Conservation (phyloP, 192 early-diverging fungal species). For the Coemansia sp. region DNA sequence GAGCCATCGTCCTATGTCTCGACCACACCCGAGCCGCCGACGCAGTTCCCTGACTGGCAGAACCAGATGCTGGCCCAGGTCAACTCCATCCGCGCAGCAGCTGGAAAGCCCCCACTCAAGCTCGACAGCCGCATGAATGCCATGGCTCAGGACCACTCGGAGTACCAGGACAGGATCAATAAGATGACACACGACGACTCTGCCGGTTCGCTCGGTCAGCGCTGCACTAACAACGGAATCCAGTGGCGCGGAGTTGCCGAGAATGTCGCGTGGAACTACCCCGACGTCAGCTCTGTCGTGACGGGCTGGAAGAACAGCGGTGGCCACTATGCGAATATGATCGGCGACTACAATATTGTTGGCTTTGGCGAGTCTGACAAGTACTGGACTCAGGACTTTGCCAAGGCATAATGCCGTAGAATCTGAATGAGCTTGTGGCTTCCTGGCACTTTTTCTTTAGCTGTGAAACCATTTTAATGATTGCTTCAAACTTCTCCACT, state of each 20-base stretch:
- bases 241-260: conserved; percentile 21
- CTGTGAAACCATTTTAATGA: neutral
- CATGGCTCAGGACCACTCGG: conserved; percentile 27
- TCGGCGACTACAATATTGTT: conserved; percentile 21
- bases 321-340: conserved; percentile 32
- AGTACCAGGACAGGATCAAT: conserved; percentile 15
- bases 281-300: conserved; percentile 8
- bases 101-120: conserved; percentile 4
- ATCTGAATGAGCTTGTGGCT: no score
- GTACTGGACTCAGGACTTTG: conserved; percentile 44
- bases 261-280: conserved; percentile 26
- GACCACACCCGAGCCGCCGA: neutral
- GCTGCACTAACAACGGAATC: neutral
- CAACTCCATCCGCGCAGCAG: conserved; percentile 18
- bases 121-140: conserved; percentile 5
- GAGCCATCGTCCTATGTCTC: neutral
- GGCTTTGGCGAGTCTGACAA: conserved; percentile 20
- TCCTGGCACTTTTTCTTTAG: neutral
- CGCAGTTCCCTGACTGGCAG: conserved; percentile 2
- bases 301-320: conserved; percentile 27
- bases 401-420: no score
- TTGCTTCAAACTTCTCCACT: neutral
- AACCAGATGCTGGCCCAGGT: conserved; percentile 24
- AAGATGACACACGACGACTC: conserved; percentile 34
- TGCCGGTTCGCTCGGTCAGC: neutral